Evolutionary conservation across 805 yeast genomes (phyloP), one percentile per base, ranked within the genome.

Genomic region (Lipomyces orientalis): DNA sequence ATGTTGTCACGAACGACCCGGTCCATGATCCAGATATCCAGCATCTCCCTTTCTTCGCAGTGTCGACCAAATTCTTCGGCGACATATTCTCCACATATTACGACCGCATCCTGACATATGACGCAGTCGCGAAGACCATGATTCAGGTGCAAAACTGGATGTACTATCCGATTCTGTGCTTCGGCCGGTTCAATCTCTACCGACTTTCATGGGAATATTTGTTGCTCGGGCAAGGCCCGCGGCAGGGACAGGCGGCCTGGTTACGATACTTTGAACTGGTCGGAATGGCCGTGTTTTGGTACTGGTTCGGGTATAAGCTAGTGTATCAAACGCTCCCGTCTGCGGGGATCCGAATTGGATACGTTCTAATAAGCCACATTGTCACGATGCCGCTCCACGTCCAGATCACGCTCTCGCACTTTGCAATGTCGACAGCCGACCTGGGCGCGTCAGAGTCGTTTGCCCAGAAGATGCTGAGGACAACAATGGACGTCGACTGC

Each of bases 401-500:
- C 39, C 97, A 93, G 77, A 92, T 92, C 78, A 91, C 97, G 0
- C 82, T 92, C 55, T 88, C 93, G 14, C 97, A 92, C 77, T 92
- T 92, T 81, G 97, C 97, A 49, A 93, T 92, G 97, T 90, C 97
- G 0, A 93, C 97, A 0, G 84, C 95, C 4, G 97, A 92, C 75
- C 80, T 92, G 19, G 97, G 97, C 0, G 84, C 86, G 8, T 84
- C 88, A 55, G 97, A 92, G 77, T 84, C 92, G 7, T 92, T 92
- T 75, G 86, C 88, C 0, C 88, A 90, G 68, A 84, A 95, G 71
- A 97, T 92, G 79, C 76, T 92, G 2, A 83, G 97, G 73, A 93
- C 97, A 1, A 92, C 97, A 2, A 93, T 92, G 97, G 97, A 92
- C 76, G 97, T 92, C 43, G 94, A 90, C 73, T 92, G 97, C 80